A percentile compares a stretch with the other conserved stretches of the same genome.
Evolutionary conservation across 2,329 filamentous ascomycete species (phyloP).

Genomic region (Cadophora luteo-olivacea): DNA sequence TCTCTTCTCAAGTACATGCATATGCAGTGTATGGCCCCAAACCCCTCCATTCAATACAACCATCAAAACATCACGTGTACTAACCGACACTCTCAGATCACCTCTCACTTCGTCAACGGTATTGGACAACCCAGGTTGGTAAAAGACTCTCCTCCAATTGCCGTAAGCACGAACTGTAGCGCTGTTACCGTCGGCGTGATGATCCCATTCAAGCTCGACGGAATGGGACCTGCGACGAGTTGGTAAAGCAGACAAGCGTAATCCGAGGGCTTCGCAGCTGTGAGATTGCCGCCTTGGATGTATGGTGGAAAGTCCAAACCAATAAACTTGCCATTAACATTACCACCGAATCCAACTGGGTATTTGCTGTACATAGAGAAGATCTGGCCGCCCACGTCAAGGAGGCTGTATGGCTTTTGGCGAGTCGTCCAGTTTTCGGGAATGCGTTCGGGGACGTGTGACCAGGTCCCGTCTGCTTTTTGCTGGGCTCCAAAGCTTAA

Average conservation of each 20-base stretch:
- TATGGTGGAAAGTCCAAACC: conserved; percentile 17
- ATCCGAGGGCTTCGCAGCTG: conserved; percentile 1
- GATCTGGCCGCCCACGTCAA: background rate
- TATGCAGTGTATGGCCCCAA: too few species aligned
- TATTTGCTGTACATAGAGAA: too few species aligned
- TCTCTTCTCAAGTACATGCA: too few species aligned
- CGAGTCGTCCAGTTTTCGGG: conserved; percentile 18
- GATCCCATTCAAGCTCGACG: conserved; percentile 17
- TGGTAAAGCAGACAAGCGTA: conserved; percentile 22
- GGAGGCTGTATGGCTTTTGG: background rate
- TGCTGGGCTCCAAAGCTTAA: conserved; percentile 13
- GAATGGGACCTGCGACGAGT: conserved; percentile 13
- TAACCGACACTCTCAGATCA: background rate
- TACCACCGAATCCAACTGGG: too few species aligned
- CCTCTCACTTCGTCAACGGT: conserved; percentile 5
- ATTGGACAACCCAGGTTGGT: background rate
- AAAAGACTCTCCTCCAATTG: conserved; percentile 16
- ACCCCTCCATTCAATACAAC: background rate
- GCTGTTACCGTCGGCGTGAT: conserved; percentile 14
- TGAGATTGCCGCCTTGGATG: conserved; percentile 8
- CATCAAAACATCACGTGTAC: background rate
- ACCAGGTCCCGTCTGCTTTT: conserved; percentile 15
- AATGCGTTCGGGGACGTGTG: conserved; percentile 17
- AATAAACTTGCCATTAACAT: too few species aligned
- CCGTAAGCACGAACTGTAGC: conserved; percentile 17